A percentile compares a stretch with the other conserved stretches of the same genome.
Evolutionary conservation across 768 basidiomycete species (phyloP).

Genomic region (Sistotremastrum niveocremeum): DNA sequence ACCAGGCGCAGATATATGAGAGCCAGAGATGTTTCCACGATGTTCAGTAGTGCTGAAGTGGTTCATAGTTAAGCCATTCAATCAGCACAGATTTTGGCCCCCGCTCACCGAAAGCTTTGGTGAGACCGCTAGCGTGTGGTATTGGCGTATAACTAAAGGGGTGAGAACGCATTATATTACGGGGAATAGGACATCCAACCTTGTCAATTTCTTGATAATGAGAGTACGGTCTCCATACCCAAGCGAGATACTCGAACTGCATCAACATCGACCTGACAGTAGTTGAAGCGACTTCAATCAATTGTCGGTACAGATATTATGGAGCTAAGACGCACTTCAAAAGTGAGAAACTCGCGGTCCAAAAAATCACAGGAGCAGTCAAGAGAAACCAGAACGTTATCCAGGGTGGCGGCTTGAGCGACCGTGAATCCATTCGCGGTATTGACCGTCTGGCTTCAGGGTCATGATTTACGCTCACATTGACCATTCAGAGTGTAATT

Average conservation of each 20-base stretch:
- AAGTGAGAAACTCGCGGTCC: conserved; percentile 77
- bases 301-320: conserved; percentile 3
- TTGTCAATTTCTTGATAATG: conserved; percentile 55
- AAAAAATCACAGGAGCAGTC: conserved; percentile 48
- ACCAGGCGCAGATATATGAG: conserved; percentile 63
- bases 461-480: too few relatives aligned
- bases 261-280: conserved; percentile 63
- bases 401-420: conserved; percentile 44
- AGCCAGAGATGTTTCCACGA: too few relatives aligned
- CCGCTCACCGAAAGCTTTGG: conserved; percentile 75
- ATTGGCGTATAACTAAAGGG: conserved; percentile 53
- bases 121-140: conserved; percentile 65
- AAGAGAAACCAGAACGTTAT: conserved; percentile 58
- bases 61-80: too few relatives aligned
- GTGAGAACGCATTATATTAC: not conserved
- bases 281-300: not conserved
- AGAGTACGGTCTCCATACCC: conserved; percentile 81
- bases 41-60: too few relatives aligned
- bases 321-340: conserved; percentile 41
- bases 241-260: conserved; percentile 77
- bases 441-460: too few relatives aligned
- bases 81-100: too few relatives aligned
- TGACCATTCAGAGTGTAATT: too few relatives aligned
- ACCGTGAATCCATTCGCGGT: too few relatives aligned
- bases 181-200: conserved; percentile 17